Percentiles rank a stretch among this genome's conserved stretches.
phyloP scores from a whole-genome alignment of 768 basidiomycete species.

The Rhodotorula graminis region DNA sequence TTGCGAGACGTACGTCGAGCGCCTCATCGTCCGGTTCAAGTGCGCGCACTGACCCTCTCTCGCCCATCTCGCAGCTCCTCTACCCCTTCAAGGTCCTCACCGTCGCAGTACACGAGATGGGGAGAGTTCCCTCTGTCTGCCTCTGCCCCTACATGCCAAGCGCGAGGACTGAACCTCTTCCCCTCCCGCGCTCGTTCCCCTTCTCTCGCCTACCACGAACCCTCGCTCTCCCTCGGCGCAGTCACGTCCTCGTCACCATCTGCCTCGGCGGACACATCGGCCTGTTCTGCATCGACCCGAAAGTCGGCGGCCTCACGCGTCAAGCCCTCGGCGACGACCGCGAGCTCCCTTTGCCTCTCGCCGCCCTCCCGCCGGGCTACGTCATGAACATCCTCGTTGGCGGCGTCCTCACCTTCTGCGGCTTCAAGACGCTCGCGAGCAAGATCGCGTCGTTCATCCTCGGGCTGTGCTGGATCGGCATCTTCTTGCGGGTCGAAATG shows the following conservation, averaged over 20 bases:
- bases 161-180: background rate
- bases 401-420: slow-evolving; percentile 31
- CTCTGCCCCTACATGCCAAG: background rate
- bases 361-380: slow-evolving; percentile 21
- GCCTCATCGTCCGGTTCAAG: too few species aligned
- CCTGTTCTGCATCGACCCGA: slow-evolving; percentile 32
- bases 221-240: too few species aligned
- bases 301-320: slow-evolving; percentile 29
- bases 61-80: slow-evolving; percentile 24
- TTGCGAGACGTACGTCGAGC: slow-evolving; percentile 20
- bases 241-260: slow-evolving; percentile 34
- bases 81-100: slow-evolving; percentile 38
- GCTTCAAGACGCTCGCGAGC: slow-evolving; percentile 40
- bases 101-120: slow-evolving; percentile 35
- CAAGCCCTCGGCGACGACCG: slow-evolving; percentile 2
- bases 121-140: slow-evolving; percentile 18
- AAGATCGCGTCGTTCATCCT: slow-evolving; percentile 38
- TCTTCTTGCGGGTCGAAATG: slow-evolving; percentile 16
- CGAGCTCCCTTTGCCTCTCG: slow-evolving; percentile 14
- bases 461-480: slow-evolving; percentile 20
- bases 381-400: slow-evolving; percentile 33
- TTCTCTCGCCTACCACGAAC: too few species aligned
- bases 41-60: too few species aligned
- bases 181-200: too few species aligned
- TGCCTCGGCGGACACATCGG: slow-evolving; percentile 28